These are phyloP conservation scores for Quercus glauca DNA, from an alignment of 306 rosid species.

Conservation along the genomic window DNA sequence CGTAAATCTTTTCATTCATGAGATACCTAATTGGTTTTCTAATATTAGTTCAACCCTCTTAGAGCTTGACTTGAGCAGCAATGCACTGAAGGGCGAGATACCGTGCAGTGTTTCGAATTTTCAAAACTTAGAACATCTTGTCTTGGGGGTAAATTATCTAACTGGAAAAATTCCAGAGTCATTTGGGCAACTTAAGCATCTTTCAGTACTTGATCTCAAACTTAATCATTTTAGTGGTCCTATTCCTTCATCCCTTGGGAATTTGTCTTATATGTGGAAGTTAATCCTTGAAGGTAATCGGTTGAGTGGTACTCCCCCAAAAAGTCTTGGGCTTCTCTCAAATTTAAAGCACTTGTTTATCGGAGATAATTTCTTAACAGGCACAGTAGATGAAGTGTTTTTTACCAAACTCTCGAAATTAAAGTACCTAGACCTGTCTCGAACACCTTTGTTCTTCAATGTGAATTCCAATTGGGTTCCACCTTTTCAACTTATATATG, in stretches of 20 bases:
- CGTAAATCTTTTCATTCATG: background rate
- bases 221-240: background rate
- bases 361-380: background rate
- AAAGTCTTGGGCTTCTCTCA: background rate
- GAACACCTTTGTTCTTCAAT: background rate
- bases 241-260: background rate
- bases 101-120: too few relatives aligned
- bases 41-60: background rate
- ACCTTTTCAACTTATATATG: background rate
- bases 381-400: background rate
- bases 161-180: background rate
- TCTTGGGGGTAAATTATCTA: too few relatives aligned
- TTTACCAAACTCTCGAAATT: background rate
- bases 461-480: background rate
- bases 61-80: background rate
- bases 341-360: background rate
- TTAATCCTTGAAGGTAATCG: background rate
- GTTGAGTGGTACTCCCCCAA: background rate
- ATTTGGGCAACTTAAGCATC: background rate
- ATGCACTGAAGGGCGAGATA: background rate
- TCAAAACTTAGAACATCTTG: too few relatives aligned
- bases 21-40: background rate
- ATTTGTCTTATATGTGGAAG: background rate
- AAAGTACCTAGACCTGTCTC: background rate
- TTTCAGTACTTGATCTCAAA: background rate